Percentiles rank a stretch among this genome's conserved stretches.
Conservation (phyloP, 2,329 filamentous ascomycete genomes). For the Penicillium frequentans region DNA sequence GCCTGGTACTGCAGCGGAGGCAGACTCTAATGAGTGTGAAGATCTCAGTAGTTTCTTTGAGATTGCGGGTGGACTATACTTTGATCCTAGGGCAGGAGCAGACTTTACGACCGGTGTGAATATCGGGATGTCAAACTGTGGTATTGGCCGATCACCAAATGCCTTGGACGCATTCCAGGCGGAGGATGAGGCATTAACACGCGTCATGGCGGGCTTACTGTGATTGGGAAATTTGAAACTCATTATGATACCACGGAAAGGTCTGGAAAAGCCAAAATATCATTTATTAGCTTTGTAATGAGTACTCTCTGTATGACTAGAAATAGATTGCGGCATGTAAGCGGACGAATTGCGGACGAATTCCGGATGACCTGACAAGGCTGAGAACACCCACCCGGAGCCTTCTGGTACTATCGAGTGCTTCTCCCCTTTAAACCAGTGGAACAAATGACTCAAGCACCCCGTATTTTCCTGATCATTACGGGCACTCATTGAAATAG, state of each 20-base stretch:
- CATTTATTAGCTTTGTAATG: too few species aligned
- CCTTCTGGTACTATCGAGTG: too few species aligned
- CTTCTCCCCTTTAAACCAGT: too few species aligned
- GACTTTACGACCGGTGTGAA: conserved; percentile 8
- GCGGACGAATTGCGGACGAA: too few species aligned
- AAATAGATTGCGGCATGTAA: too few species aligned
- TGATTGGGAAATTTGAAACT: conserved; percentile 6
- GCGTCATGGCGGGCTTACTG: conserved; percentile 35
- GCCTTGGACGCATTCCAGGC: conserved; percentile 32
- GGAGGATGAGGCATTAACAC: conserved; percentile 36
- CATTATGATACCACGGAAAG: background rate
- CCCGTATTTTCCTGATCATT: too few species aligned
- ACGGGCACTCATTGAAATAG: too few species aligned
- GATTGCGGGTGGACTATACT: conserved; percentile 53
- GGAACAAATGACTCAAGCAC: too few species aligned
- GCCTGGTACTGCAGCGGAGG: conserved; percentile 5
- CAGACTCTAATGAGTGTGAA: conserved; percentile 34
- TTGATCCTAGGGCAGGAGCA: conserved; percentile 18
- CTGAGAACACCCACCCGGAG: too few species aligned
- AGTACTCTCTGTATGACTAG: too few species aligned
- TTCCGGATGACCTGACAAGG: too few species aligned
- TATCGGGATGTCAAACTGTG: conserved; percentile 9
- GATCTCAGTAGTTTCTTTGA: conserved; percentile 63
- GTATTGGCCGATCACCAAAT: conserved; percentile 4
- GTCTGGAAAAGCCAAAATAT: too few species aligned